Evolutionary conservation across 192 early-diverging fungal genomes (phyloP), one percentile per base, ranked within the genome.

Genomic region (Radiomyces spectabilis): DNA sequence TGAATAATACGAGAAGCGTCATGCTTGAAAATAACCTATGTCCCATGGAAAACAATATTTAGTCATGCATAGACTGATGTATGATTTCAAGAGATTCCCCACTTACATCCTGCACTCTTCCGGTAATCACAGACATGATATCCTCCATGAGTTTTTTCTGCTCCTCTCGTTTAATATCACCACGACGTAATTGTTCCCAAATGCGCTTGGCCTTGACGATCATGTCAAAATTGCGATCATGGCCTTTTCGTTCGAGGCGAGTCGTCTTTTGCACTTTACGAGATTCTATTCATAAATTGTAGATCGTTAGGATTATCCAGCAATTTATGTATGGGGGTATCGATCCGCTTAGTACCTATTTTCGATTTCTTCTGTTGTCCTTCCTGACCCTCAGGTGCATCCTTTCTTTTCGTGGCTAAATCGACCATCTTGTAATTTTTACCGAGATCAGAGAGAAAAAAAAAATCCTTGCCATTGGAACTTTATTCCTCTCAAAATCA

Each of bases 1-100:
- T 98, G 94, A 51, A 98, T 77, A 8, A 97, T 79, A 52, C 95
- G 84, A 47, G 87, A 89, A 67, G 91, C 89, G 63, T 98, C 95
- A 81, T 94, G 92, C 74, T 95, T 93, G 71, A 94, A 91, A 61
- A 89, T 87, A 33, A 96, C 66, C 68, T 70, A 62, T n/a, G n/a
- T n/a, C n/a, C n/a, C n/a, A n/a, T n/a, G n/a, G n/a, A n/a, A n/a
- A n/a, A n/a, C n/a, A n/a, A 0, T 24, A 13, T 4, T 57, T 33
- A 54, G 53, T 22, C 35, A 8, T 22, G 33, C 25, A 46, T n/a
- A 44, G 7, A 44, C 24, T 30, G 22, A 43, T 31, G 5, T 16
- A 41, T 9, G 19, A 49, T 38, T 39, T 42, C 18, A 18, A n/a
- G n/a, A n/a, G n/a, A n/a, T n/a, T 15, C 9, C 12, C 42, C 18